These are phyloP conservation scores for Cantharellus anzutake DNA, from an alignment of 768 basidiomycete genomes.

Conservation along the genomic window DNA sequence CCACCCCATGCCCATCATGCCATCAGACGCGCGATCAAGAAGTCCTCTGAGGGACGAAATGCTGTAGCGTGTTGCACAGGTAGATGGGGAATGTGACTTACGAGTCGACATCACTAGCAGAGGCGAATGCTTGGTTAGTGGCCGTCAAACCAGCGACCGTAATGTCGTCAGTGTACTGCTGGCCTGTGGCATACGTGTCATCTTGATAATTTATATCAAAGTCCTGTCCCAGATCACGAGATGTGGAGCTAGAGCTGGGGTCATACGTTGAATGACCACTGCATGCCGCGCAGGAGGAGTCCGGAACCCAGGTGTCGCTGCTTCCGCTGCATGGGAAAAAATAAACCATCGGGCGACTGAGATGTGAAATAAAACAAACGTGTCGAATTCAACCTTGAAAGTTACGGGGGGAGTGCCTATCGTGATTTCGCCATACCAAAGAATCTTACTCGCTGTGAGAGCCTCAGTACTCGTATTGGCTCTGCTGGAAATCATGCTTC, in stretches of 20 bases:
- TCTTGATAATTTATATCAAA: constrained; percentile 26
- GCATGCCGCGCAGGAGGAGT: not conserved
- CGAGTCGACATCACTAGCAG: constrained; percentile 22
- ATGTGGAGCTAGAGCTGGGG: constrained; percentile 15
- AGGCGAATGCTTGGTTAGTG: constrained; percentile 24
- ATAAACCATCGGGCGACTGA: too few relatives aligned
- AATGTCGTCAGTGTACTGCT: constrained; percentile 28
- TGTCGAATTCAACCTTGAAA: constrained; percentile 8
- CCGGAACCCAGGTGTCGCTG: not conserved
- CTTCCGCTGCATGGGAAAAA: not conserved
- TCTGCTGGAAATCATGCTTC: not conserved
- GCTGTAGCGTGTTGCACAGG: not conserved
- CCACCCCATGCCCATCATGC: constrained; percentile 22
- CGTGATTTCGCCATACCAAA: not conserved
- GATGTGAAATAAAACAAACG: not conserved
- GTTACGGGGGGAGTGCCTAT: constrained; percentile 5
- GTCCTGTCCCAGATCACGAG: constrained; percentile 15
- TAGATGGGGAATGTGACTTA: not conserved
- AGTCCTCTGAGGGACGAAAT: not conserved
- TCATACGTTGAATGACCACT: not conserved
- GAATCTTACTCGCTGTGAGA: not conserved
- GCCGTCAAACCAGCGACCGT: constrained; percentile 26
- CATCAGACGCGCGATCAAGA: constrained; percentile 18
- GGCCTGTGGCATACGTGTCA: constrained; percentile 20
- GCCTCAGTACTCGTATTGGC: not conserved